Evolutionary conservation across 176 grass and related monocot species (phyloP), one percentile per base, ranked within the genome.

Genomic region (Triticum timopheevii): DNA sequence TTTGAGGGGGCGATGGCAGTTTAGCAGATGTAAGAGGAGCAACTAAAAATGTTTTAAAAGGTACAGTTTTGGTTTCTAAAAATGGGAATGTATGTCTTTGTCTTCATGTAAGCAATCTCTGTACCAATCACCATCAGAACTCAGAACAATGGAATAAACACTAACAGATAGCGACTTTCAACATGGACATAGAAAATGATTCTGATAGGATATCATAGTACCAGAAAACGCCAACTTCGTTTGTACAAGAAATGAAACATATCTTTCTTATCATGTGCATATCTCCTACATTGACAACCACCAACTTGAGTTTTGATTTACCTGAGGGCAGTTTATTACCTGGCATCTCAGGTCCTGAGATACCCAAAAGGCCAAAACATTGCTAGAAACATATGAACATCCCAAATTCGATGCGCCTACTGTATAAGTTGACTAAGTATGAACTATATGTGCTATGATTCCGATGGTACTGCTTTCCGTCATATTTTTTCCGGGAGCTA

Each of bases 281-380:
- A 40, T 56, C 9, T 13, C 17, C 16, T 65, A 69, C 9, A 47
- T 42, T 16, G 9, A 36, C 17, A 67, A 31, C 11, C 59, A 31
- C 72, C 2, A 33, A 19, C 25, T 34, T 62, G 63, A 10, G 64
- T n/a, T 78, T 86, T 72, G 65, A 72, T 82, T 40, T 92, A 98
- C 93, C 93, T 92, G 91, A 68, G 95, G 89, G 80, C 65, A 40
- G 62, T 31, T 69, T 75, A 27, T 74, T 78, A 79, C 15, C 76
- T 78, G 23, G n/a, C 84, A 86, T 73, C 52, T 71, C 63, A 82
- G 27, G 52, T 52, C 8, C 40, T 9, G 80, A 80, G 56, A 45
- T 45, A 45, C 44, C 35, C 35, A 36, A 36, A 36, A 36, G 35
- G 6, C 44, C 44, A 45, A 45, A 4, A 45, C 3, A 45, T 15